Evolutionary conservation across 768 basidiomycete species (phyloP), one percentile per base, ranked within the genome.

Genomic region (Peribolospora baueri): DNA sequence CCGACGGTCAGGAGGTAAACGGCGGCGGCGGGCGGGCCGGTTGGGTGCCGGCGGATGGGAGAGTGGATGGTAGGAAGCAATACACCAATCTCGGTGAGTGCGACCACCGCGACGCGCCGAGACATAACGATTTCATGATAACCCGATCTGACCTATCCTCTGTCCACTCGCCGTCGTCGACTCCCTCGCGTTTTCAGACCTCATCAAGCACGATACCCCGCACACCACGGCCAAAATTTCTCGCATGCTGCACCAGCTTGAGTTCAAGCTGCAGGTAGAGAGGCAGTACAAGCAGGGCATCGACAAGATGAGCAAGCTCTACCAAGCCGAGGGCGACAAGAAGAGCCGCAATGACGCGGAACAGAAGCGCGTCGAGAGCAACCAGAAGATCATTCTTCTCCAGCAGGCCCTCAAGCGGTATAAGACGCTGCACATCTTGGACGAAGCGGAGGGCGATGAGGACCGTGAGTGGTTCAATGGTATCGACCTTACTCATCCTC

Each of bases 211-310:
- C 59, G 93, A 98, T 70, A 90, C 90, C 48, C 90, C 91, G 11
- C 78, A 91, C 65, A 88, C 87, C 14, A 82, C 90, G 2, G 81
- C 84, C 61, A 97, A 91, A 73, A 97, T 98, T 66, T 84, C 87
- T 46, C 78, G 78, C 61, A 95, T 97, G 90, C 77, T 97, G 51
- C 90, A 95, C 69, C 90, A 95, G 68, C 80, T 98, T 58, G 90
- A 97, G 69, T 98, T 95, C 77, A 98, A 98, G 71, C 79, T 95
- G 54, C 85, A 91, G 68, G 86, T 98, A 60, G 93, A 98, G 70
- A 77, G 82, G 71, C 88, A 97, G 70, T 95, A 95, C 73, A 91
- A 90, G 73, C 76, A 81, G 66, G 93, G 93, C 46, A 93, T 95
- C 60, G 90, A 97, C 70, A 95, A 95, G 73, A 98, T 98, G 93